A percentile compares a stretch with the other conserved stretches of the same genome.
phyloP scores from a whole-genome alignment of 2,329 filamentous ascomycete species.

The Colletotrichum melonis region DNA sequence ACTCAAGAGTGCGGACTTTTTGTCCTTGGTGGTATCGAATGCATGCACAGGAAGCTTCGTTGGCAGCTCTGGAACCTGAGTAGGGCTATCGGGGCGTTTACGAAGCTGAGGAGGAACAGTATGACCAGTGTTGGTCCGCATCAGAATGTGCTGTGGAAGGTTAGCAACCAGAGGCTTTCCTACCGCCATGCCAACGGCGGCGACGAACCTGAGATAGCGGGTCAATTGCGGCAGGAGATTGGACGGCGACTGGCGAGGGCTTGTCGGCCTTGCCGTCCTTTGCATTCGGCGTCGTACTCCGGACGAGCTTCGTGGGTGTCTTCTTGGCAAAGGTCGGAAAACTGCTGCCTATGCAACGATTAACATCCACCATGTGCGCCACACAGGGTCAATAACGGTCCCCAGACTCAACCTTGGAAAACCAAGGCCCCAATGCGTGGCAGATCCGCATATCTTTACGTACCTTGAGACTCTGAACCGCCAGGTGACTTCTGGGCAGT shows the following conservation, averaged over 20 bases:
- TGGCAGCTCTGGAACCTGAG: slow-evolving; percentile 52
- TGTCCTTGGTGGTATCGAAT: slow-evolving; percentile 67
- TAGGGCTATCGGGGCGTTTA: slow-evolving; percentile 63
- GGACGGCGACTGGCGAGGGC: slow-evolving; percentile 31
- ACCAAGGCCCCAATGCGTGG: neutral
- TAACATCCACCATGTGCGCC: slow-evolving; percentile 22
- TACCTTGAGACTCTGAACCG: slow-evolving; percentile 46
- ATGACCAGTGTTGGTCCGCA: slow-evolving; percentile 73
- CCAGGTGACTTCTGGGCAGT: slow-evolving; percentile 39
- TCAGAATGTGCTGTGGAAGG: slow-evolving; percentile 66
- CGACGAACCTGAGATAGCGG: slow-evolving; percentile 44
- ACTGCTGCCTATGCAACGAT: slow-evolving; percentile 25
- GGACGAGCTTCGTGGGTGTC: slow-evolving; percentile 33
- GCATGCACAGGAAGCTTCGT: slow-evolving; percentile 49
- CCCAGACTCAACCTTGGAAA: neutral
- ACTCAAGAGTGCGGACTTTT: slow-evolving; percentile 64
- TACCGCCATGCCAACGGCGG: neutral
- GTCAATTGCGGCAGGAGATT: slow-evolving; percentile 40
- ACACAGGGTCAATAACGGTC: slow-evolving; percentile 2
- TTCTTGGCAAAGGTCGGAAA: slow-evolving; percentile 34
- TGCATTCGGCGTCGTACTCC: slow-evolving; percentile 31
- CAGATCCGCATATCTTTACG: slow-evolving; percentile 18
- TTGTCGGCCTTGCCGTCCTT: slow-evolving; percentile 35
- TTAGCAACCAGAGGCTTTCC: slow-evolving; percentile 8
- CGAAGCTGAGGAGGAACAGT: slow-evolving; percentile 68